Percentiles rank a stretch among this genome's conserved stretches.
Evolutionary conservation across 495 filamentous ascomycete species (phyloP).

Genomic region (Neurospora sp.): DNA sequence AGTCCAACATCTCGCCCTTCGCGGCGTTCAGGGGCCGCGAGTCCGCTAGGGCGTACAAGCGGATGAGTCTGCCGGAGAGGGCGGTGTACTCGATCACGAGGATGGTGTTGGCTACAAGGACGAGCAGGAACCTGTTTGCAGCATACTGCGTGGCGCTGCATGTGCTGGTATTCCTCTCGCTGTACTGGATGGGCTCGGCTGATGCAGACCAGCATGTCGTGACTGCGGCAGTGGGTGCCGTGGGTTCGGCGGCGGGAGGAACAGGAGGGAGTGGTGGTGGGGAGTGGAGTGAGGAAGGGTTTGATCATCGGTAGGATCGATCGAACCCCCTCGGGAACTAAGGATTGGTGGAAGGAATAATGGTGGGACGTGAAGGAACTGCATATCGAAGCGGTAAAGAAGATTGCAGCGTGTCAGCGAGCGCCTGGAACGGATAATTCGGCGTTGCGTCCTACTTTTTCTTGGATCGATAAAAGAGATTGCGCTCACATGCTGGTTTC

Average conservation of each 20-base stretch:
- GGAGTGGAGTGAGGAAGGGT: constrained; percentile 31
- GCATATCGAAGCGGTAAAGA: not conserved
- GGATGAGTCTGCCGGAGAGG: constrained; percentile 86
- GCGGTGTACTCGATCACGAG: constrained; percentile 84
- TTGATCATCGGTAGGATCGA: constrained; percentile 21
- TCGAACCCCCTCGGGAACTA: not conserved
- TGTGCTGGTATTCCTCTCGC: constrained; percentile 70
- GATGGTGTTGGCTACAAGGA: constrained; percentile 80
- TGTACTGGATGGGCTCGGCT: constrained; percentile 69
- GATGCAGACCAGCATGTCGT: constrained; percentile 27
- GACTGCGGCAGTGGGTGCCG: constrained; percentile 13
- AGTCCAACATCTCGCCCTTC: constrained; percentile 90
- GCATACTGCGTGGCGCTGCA: constrained; percentile 85
- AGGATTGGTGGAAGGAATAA: not conserved
- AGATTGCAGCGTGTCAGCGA: not conserved
- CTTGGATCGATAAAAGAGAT: not conserved
- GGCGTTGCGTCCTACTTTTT: not conserved
- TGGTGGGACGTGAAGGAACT: not conserved
- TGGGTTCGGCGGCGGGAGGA: constrained; percentile 9
- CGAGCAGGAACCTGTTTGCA: constrained; percentile 91
- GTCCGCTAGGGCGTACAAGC: constrained; percentile 81
- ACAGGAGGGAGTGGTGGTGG: constrained; percentile 9
- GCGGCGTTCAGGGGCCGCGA: constrained; percentile 89
- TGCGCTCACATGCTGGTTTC: not conserved
- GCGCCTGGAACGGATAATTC: not conserved